A percentile compares a stretch with the other conserved stretches of the same genome.
Evolutionary conservation across 495 filamentous ascomycete species (phyloP).

Genomic region (Entonaema liquescens): DNA sequence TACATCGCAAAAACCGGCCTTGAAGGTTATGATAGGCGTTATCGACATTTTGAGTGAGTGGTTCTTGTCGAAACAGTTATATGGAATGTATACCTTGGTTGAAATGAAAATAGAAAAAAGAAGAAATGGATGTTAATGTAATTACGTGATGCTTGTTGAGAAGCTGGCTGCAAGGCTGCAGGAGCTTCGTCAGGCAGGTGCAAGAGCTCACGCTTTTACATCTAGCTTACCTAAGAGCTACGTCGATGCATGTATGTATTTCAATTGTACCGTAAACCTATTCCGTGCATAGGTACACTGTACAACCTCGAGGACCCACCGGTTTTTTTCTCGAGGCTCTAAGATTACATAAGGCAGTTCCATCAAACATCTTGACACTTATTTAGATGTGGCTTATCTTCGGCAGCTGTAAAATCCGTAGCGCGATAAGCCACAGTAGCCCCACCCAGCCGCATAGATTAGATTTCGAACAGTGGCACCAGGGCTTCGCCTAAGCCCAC

Average conservation of each 20-base stretch:
- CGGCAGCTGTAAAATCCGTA: not conserved
- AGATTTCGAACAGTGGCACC: slow-evolving; percentile 42
- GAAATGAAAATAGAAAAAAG: not conserved
- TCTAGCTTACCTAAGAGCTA: slow-evolving; percentile 34
- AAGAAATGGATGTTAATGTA: not conserved
- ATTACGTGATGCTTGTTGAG: slow-evolving; percentile 5
- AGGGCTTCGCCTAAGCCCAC: slow-evolving; percentile 51
- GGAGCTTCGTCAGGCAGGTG: slow-evolving; percentile 45
- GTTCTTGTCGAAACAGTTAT: not conserved
- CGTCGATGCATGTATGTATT: slow-evolving; percentile 15
- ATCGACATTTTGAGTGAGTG: slow-evolving; percentile 69
- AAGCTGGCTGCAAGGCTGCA: slow-evolving; percentile 39
- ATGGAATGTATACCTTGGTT: not conserved
- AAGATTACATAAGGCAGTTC: not conserved
- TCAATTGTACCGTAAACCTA: not conserved
- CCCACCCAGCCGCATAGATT: slow-evolving; percentile 22
- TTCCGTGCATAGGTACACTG: not conserved
- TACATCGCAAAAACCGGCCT: slow-evolving; percentile 89
- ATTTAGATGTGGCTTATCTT: slow-evolving; percentile 1
- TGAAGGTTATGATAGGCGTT: slow-evolving; percentile 91
- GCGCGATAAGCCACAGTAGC: slow-evolving; percentile 31
- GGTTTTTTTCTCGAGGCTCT: not conserved
- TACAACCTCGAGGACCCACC: not conserved
- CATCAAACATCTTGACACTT: too few relatives aligned
- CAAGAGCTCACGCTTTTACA: slow-evolving; percentile 3